phyloP scores from a whole-genome alignment of 306 rosid species.

The Vachellia collinsii region DNA sequence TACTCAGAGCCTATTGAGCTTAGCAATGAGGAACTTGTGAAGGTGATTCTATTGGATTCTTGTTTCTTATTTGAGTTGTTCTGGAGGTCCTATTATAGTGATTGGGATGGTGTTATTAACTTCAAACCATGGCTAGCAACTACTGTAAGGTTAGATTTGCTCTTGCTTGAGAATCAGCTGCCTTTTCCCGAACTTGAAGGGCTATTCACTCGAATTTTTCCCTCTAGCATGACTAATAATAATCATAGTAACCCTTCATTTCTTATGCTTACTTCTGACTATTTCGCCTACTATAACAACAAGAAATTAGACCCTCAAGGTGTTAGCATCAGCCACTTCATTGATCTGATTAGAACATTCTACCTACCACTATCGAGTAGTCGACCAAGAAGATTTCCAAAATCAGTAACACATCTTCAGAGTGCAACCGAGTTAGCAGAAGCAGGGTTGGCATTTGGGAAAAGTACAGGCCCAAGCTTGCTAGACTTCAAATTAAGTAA shows the following conservation, averaged over 20 bases:
- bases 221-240: neutral
- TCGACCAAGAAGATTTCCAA: neutral
- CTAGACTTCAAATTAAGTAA: too few species aligned
- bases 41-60: slow-evolving; percentile 4
- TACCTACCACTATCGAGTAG: neutral
- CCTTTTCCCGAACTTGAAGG: neutral
- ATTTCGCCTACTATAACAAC: neutral
- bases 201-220: neutral
- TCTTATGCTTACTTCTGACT: neutral
- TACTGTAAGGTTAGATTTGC: slow-evolving; percentile 12
- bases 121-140: slow-evolving; percentile 15
- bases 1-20: slow-evolving; percentile 16
- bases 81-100: neutral
- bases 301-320: neutral
- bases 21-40: slow-evolving; percentile 5
- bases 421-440: neutral
- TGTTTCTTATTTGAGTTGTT: slow-evolving; percentile 31
- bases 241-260: neutral
- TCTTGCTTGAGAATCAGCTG: slow-evolving; percentile 1
- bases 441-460: neutral
- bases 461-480: neutral
- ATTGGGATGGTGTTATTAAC: neutral
- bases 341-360: neutral
- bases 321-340: neutral
- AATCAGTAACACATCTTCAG: neutral